Conservation (phyloP, 257 asterid species). For the Solanum stenotomum region DNA sequence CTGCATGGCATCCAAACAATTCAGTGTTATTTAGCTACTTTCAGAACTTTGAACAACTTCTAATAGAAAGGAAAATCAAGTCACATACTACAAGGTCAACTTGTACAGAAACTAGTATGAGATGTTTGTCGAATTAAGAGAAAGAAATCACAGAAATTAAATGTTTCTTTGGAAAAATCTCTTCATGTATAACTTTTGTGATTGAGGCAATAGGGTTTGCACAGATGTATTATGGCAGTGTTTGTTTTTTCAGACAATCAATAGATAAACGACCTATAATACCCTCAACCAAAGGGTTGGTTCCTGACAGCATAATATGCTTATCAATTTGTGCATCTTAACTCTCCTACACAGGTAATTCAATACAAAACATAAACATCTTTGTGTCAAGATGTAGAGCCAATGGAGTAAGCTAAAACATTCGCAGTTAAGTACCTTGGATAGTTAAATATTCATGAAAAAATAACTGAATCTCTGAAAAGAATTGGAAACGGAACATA, state of each 20-base stretch:
- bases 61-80: neutral
- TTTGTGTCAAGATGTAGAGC: neutral
- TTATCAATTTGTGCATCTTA: neutral
- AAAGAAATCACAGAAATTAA: neutral
- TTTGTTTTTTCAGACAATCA: neutral
- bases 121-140: neutral
- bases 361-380: neutral
- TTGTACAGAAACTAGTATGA: neutral
- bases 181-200: neutral
- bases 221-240: neutral
- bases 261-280: neutral
- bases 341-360: neutral
- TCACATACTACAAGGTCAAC: neutral
- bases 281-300: neutral
- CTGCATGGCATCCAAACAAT: conserved; percentile 27
- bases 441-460: neutral
- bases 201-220: neutral
- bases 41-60: neutral
- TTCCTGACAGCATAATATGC: neutral
- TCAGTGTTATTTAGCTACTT: neutral
- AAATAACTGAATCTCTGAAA: neutral
- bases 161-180: neutral
- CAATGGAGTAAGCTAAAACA: neutral
- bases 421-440: neutral
- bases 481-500: neutral